Evolutionary conservation across 1,139 yeast genomes (phyloP).

Genomic region (Candida sp.): DNA sequence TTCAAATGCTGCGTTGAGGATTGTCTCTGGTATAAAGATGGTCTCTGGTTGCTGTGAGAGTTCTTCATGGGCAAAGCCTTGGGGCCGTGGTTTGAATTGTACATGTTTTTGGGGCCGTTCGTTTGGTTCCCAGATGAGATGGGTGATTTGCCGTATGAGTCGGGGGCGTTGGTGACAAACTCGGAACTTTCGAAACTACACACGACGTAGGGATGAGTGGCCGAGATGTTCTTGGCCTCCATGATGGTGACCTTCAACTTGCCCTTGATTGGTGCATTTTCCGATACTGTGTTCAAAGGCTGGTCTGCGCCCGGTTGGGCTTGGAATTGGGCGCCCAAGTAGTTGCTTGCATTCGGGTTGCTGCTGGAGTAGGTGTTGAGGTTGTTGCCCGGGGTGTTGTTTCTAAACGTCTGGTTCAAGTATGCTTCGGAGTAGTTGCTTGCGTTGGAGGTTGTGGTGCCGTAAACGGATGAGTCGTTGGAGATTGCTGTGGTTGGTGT

Average conservation of each 20-base stretch:
- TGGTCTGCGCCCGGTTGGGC: slow-evolving; percentile 12
- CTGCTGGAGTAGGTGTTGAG: slow-evolving; percentile 12
- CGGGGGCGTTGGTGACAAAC: slow-evolving; percentile 84
- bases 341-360: slow-evolving; percentile 6
- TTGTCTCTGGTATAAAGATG: slow-evolving; percentile 62
- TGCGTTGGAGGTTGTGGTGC: slow-evolving; percentile 52
- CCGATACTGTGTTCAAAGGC: slow-evolving; percentile 12
- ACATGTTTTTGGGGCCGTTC: slow-evolving; percentile 13
- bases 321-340: slow-evolving; percentile 8
- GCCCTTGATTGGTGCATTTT: slow-evolving; percentile 59
- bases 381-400: not conserved
- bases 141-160: slow-evolving; percentile 54
- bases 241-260: slow-evolving; percentile 79
- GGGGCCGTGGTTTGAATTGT: slow-evolving; percentile 17
- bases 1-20: slow-evolving; percentile 67
- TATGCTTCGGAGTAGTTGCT: slow-evolving; percentile 24
- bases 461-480: slow-evolving; percentile 66
- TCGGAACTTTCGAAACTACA: slow-evolving; percentile 95
- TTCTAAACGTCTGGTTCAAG: slow-evolving; percentile 29
- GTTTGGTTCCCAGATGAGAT: slow-evolving; percentile 29
- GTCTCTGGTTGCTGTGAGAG: slow-evolving; percentile 27
- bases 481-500: slow-evolving; percentile 74
- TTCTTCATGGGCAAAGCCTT: slow-evolving; percentile 22
- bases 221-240: slow-evolving; percentile 67
- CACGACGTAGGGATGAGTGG: slow-evolving; percentile 85